Percentiles rank a stretch among this genome's conserved stretches.
Evolutionary conservation across 345 rosid species (phyloP).

Genomic region (Pugionium cornutum): DNA sequence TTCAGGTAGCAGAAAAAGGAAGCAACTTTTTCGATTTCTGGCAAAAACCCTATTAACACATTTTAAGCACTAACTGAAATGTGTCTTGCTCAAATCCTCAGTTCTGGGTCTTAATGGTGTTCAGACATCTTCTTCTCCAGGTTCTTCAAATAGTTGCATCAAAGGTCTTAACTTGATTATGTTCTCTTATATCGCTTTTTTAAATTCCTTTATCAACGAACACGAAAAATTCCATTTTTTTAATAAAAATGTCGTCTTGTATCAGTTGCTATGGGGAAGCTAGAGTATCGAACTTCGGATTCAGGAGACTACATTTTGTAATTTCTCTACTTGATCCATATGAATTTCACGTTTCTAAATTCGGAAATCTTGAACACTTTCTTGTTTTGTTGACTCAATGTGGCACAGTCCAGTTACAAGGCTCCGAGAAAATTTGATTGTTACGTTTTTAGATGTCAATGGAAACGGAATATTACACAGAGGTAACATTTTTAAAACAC

Average conservation of each 20-base stretch:
- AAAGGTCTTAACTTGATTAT: conserved; percentile 53
- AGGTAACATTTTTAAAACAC: conserved; percentile 42
- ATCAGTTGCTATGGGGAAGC: conserved; percentile 84
- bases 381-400: conserved; percentile 19
- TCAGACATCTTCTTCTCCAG: conserved; percentile 48
- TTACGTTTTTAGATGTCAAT: conserved; percentile 54
- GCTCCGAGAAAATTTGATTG: conserved; percentile 66
- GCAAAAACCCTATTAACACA: neutral
- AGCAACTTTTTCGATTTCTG: conserved; percentile 30
- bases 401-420: conserved; percentile 72
- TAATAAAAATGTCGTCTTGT: neutral
- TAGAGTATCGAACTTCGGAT: conserved; percentile 57
- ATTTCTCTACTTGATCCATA: conserved; percentile 25
- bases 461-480: conserved; percentile 58
- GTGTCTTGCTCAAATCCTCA: conserved; percentile 38
- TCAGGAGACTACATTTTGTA: conserved; percentile 86
- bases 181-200: neutral
- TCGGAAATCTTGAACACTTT: conserved; percentile 7
- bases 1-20: conserved; percentile 53
- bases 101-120: conserved; percentile 59
- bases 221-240: conserved; percentile 12
- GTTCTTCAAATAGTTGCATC: conserved; percentile 49
- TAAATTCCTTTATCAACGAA: neutral
- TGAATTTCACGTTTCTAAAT: neutral
- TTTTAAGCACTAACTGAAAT: neutral